Evolutionary conservation across 805 yeast genomes (phyloP).

Genomic region (Suhomyces xylopsoci): DNA sequence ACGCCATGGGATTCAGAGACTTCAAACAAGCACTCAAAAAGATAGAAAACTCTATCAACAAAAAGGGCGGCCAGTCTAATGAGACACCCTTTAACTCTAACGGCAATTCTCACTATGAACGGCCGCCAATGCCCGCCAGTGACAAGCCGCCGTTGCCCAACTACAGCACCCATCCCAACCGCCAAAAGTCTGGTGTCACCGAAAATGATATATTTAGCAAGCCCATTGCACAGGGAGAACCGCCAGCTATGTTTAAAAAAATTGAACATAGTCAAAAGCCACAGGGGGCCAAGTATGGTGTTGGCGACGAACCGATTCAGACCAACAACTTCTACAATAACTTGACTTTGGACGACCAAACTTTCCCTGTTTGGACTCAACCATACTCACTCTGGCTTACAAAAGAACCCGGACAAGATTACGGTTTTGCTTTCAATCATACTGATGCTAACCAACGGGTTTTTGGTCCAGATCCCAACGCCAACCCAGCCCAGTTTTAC

Average conservation of each 20-base stretch:
- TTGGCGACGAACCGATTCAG: constrained; percentile 46
- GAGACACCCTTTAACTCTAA: neutral
- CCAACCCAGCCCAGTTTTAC: constrained; percentile 54
- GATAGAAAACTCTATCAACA: constrained; percentile 10
- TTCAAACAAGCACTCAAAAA: constrained; percentile 21
- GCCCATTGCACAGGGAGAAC: constrained; percentile 43
- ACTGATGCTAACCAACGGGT: constrained; percentile 58
- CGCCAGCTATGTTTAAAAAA: constrained; percentile 40
- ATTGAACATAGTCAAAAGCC: constrained; percentile 34
- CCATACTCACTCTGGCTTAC: constrained; percentile 76
- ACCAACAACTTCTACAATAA: constrained; percentile 82
- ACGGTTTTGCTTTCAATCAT: constrained; percentile 69
- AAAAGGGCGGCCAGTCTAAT: neutral
- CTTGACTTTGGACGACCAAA: constrained; percentile 62
- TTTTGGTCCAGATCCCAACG: constrained; percentile 60
- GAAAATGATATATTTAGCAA: constrained; percentile 35
- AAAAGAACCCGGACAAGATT: constrained; percentile 41
- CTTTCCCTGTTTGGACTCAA: constrained; percentile 73
- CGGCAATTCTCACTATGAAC: neutral
- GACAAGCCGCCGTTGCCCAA: constrained; percentile 2
- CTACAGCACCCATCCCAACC: neutral
- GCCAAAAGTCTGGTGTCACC: neutral
- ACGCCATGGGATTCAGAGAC: constrained; percentile 26
- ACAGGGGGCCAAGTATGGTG: constrained; percentile 24
- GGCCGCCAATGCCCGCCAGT: constrained; percentile 1